A percentile compares a stretch with the other conserved stretches of the same genome.
Conservation (phyloP, 1,139 yeast genomes). For the Zygoascus sp. region DNA sequence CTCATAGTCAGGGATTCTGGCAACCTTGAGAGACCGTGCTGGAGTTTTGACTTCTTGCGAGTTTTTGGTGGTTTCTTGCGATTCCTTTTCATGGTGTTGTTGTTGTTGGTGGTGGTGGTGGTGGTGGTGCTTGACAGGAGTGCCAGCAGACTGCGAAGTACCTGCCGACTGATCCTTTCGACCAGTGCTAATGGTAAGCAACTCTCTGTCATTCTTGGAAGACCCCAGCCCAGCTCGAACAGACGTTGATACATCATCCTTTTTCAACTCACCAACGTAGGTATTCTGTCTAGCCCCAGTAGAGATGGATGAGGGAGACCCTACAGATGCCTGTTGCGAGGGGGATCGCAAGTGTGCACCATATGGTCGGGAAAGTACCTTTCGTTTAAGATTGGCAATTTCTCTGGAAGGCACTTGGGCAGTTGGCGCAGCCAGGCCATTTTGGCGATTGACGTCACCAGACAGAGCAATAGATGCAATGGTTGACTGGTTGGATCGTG, state of each 20-base stretch:
- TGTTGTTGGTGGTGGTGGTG: too few relatives aligned
- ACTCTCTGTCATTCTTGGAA: not conserved
- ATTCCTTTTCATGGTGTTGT: not conserved
- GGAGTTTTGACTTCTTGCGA: not conserved
- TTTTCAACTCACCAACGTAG: slow-evolving; percentile 11
- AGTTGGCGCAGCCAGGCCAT: slow-evolving; percentile 65
- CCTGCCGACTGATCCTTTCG: not conserved
- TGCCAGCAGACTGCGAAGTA: not conserved
- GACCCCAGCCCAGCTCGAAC: slow-evolving; percentile 12
- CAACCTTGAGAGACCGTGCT: slow-evolving; percentile 1
- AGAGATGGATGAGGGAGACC: slow-evolving; percentile 3
- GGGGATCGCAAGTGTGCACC: not conserved
- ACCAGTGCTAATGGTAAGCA: not conserved
- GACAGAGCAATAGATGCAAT: slow-evolving; percentile 36
- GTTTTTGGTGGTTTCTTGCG: not conserved
- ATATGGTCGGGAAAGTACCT: slow-evolving; percentile 30
- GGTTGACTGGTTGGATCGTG: slow-evolving; percentile 49
- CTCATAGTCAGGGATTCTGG: slow-evolving; percentile 2
- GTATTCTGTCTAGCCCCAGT: not conserved
- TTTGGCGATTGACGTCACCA: slow-evolving; percentile 40
- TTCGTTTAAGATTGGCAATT: slow-evolving; percentile 54
- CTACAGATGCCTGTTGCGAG: not conserved
- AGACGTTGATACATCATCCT: slow-evolving; percentile 18
- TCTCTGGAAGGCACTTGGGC: slow-evolving; percentile 69
- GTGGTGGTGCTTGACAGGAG: not conserved